Conservation (phyloP, 306 rosid species). For the Betula pendula region DNA sequence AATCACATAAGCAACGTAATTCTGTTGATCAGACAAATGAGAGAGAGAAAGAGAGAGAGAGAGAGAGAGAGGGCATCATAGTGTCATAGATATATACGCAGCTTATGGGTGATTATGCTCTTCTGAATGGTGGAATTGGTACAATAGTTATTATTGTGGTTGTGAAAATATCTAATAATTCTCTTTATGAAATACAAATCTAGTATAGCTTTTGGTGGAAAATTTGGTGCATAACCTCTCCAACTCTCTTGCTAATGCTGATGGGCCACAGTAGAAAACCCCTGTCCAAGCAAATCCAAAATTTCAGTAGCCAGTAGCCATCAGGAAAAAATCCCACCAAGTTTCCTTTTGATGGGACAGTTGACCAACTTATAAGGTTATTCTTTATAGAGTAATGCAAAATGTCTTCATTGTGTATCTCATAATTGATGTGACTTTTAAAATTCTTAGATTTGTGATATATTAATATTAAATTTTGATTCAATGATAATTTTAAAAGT, state of each 20-base stretch:
- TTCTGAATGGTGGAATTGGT: constrained; percentile 36
- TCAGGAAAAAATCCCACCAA: background rate
- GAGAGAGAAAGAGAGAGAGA: background rate
- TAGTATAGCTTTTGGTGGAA: constrained; percentile 75
- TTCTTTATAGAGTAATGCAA: too few relatives aligned
- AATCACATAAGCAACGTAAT: too few relatives aligned
- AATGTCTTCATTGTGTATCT: too few relatives aligned
- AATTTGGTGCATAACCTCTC: constrained; percentile 67
- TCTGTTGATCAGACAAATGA: too few relatives aligned
- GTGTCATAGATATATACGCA: background rate
- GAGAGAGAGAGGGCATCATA: background rate
- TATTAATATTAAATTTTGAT: too few relatives aligned
- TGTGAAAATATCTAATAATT: constrained; percentile 39
- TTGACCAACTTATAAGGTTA: background rate
- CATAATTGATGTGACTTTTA: too few relatives aligned
- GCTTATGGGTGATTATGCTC: constrained; percentile 11
- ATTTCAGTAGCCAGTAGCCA: constrained; percentile 16
- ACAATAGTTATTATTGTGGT: constrained; percentile 11
- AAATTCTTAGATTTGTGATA: too few relatives aligned
- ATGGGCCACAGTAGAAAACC: constrained; percentile 86
- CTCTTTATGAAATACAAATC: constrained; percentile 86
- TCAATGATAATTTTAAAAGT: too few relatives aligned
- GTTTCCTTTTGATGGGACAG: background rate
- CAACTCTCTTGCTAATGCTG: constrained; percentile 60
- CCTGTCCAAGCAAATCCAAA: constrained; percentile 47